A percentile compares a stretch with the other conserved stretches of the same genome.
Conservation (phyloP, 768 basidiomycete species). For the Hypholoma fasciculare region DNA sequence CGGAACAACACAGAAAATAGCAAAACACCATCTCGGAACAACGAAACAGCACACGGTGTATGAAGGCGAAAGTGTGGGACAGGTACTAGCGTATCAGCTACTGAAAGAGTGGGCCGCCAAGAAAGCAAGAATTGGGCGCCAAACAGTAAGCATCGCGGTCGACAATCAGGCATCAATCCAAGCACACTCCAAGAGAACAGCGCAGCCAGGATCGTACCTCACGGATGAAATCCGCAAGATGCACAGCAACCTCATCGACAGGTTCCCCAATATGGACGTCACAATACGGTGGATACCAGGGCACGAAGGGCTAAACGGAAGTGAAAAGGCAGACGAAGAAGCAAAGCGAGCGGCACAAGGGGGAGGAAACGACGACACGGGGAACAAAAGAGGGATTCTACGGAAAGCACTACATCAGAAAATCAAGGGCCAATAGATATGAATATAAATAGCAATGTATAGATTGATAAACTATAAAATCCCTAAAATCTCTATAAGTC, state of each 20-base stretch:
- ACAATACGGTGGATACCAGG: neutral
- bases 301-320: neutral
- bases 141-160: neutral
- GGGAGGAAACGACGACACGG: conserved; percentile 4
- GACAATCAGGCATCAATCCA: neutral
- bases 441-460: no score
- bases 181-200: neutral
- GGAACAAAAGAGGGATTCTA: conserved; percentile 4
- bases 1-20: neutral
- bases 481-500: no score
- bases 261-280: neutral
- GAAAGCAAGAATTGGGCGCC: neutral
- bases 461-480: no score
- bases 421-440: no score
- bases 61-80: conserved; percentile 9
- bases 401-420: conserved; percentile 2
- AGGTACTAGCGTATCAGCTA: neutral
- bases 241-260: neutral
- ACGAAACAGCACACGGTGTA: neutral
- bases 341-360: conserved; percentile 4
- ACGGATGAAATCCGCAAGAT: neutral
- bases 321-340: neutral
- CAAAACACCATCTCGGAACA: conserved; percentile 7
- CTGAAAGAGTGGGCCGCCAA: neutral
- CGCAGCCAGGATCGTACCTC: neutral